Evolutionary conservation across 352 stramenopile genomes (phyloP).

Genomic region (Pythium rhizo-oryzae): DNA sequence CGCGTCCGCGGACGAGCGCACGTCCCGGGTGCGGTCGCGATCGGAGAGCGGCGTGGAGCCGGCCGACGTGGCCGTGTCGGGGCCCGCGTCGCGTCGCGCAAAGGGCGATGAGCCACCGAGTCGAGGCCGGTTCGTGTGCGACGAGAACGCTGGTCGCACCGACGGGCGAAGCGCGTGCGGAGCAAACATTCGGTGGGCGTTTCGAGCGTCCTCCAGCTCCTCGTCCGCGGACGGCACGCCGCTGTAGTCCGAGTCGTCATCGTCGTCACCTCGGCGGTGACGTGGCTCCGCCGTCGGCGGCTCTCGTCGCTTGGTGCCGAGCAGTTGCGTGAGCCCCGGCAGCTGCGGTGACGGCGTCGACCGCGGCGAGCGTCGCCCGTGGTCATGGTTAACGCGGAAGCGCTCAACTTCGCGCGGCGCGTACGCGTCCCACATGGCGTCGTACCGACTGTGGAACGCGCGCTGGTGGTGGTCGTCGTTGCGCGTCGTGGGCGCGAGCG

Average conservation of each 20-base stretch:
- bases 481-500: background rate
- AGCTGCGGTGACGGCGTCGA: background rate
- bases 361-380: too few species aligned
- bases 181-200: too few species aligned
- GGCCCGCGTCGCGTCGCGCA: background rate
- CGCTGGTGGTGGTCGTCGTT: background rate
- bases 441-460: background rate
- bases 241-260: constrained; percentile 4
- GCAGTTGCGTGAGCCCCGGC: background rate
- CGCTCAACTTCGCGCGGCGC: too few species aligned
- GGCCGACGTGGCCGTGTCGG: background rate
- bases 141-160: background rate
- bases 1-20: background rate
- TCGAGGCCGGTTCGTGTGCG: background rate
- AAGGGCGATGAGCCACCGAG: background rate
- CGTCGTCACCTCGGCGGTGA: too few species aligned
- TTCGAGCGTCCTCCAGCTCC: background rate
- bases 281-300: background rate
- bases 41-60: constrained; percentile 1
- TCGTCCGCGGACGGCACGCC: too few species aligned
- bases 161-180: background rate
- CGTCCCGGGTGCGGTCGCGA: too few species aligned
- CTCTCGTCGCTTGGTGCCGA: background rate
- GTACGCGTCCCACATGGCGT: too few species aligned
- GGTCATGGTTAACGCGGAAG: too few species aligned